phyloP scores from a whole-genome alignment of 331 rosid genomes.

The Ulmus americana region DNA sequence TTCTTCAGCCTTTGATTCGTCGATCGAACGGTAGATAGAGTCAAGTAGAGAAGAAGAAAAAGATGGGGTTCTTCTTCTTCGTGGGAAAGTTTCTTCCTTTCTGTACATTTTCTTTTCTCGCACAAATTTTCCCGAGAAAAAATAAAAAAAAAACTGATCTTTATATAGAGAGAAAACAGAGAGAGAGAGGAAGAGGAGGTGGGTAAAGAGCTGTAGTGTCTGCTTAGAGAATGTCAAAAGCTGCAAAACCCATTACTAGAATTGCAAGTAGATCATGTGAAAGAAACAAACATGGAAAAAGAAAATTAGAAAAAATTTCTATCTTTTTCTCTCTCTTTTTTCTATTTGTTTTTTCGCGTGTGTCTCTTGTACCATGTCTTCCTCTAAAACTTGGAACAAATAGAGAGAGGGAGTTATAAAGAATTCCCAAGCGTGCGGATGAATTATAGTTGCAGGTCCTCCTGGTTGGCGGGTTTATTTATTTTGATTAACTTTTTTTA shows the following conservation, averaged over 20 bases:
- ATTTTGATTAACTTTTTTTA: background rate
- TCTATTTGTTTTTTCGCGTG: background rate
- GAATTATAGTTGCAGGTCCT: constrained; percentile 23
- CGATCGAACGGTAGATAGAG: constrained; percentile 52
- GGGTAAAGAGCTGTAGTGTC: constrained; percentile 43
- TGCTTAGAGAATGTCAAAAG: constrained; percentile 41
- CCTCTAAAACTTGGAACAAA: constrained; percentile 3
- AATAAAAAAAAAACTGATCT: too few species aligned
- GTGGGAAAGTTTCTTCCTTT: constrained; percentile 32
- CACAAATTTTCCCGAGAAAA: too few species aligned
- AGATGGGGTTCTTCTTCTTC: constrained; percentile 57
- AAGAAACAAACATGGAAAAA: constrained; percentile 14
- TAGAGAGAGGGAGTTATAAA: background rate
- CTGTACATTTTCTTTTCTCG: constrained; percentile 30
- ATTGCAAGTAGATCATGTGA: constrained; percentile 38
- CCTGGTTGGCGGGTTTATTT: constrained; percentile 15
- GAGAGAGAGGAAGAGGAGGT: background rate
- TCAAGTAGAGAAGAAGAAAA: constrained; percentile 63
- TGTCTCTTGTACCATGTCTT: constrained; percentile 9
- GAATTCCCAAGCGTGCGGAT: constrained; percentile 33
- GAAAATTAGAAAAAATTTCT: background rate
- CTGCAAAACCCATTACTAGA: constrained; percentile 28
- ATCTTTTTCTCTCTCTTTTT: background rate
- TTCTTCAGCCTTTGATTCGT: constrained; percentile 35
- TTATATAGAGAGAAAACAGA: constrained; percentile 11